Percentiles rank a stretch among this genome's conserved stretches.
Conservation (phyloP, 83 land plant species). For the Isoetes engelmannii region DNA sequence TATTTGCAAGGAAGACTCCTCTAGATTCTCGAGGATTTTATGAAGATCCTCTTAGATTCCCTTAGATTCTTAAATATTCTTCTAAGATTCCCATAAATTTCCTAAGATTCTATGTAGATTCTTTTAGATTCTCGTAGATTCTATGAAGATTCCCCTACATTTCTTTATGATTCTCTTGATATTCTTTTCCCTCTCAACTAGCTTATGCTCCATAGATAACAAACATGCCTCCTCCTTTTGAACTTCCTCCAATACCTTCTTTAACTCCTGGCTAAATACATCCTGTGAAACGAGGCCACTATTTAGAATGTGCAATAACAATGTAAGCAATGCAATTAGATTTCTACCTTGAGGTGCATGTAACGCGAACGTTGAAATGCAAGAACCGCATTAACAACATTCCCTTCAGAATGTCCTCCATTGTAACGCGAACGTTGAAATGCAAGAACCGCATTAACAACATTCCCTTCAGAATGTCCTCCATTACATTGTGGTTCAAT, state of each 20-base stretch:
- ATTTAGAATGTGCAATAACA: not conserved
- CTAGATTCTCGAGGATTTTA: too few relatives aligned
- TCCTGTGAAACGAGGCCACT: conserved; percentile 13
- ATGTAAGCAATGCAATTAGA: not conserved
- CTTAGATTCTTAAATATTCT: too few relatives aligned
- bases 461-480: conserved; percentile 7
- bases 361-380: conserved; percentile 36
- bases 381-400: conserved; percentile 24
- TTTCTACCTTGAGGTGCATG: conserved; percentile 21
- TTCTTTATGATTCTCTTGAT: too few relatives aligned
- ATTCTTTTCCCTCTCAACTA: conserved; percentile 17
- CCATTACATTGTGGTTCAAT: too few relatives aligned
- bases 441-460: conserved; percentile 25
- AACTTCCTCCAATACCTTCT: conserved; percentile 32
- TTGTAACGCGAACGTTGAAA: conserved; percentile 31
- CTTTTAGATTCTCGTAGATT: too few relatives aligned
- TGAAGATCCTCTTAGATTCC: too few relatives aligned
- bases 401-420: not conserved
- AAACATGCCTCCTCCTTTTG: conserved; percentile 24
- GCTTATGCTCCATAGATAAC: conserved; percentile 17
- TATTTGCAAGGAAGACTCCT: too few relatives aligned
- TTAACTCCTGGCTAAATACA: conserved; percentile 25
- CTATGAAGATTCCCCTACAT: too few relatives aligned
- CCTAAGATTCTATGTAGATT: too few relatives aligned
- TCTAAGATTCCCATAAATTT: too few relatives aligned